Percentiles rank a stretch among this genome's conserved stretches.
Evolutionary conservation across 108 stramenopile species (phyloP).

Genomic region (Asterionellopsis glacialis): DNA sequence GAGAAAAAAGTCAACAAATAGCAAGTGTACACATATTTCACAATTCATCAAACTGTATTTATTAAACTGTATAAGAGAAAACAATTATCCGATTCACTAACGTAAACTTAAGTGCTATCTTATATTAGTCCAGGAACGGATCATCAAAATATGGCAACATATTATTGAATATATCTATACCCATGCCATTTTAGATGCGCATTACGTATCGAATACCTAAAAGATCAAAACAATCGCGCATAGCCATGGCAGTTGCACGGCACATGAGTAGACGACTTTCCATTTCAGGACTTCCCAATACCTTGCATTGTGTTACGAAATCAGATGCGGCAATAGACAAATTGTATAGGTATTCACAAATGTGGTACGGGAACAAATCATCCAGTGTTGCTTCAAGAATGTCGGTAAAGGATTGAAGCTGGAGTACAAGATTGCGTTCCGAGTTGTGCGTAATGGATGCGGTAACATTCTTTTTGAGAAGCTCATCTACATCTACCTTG

Average conservation of each 20-base stretch:
- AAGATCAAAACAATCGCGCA: constrained; percentile 89
- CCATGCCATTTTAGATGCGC: constrained; percentile 51
- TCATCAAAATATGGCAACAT: too few species aligned
- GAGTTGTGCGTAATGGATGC: constrained; percentile 72
- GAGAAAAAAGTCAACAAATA: too few species aligned
- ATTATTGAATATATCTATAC: too few species aligned
- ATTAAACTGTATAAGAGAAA: too few species aligned
- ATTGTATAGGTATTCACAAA: constrained; percentile 95
- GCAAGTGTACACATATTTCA: too few species aligned
- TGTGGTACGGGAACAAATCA: constrained; percentile 90
- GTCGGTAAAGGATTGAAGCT: constrained; percentile 83
- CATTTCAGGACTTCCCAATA: constrained; percentile 87
- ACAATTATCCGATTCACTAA: too few species aligned
- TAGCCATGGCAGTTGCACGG: constrained; percentile 81
- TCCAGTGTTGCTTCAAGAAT: constrained; percentile 70
- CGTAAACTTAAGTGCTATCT: too few species aligned
- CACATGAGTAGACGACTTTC: constrained; percentile 92
- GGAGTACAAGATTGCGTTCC: constrained; percentile 91
- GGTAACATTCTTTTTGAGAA: constrained; percentile 45
- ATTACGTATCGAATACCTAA: constrained; percentile 80
- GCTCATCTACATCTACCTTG: constrained; percentile 70
- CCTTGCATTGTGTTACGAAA: constrained; percentile 94
- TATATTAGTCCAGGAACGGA: too few species aligned
- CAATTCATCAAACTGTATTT: too few species aligned
- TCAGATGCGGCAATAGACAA: constrained; percentile 87